Conservation (phyloP, 2,329 filamentous ascomycete species). For the Juglanconis oblonga region DNA sequence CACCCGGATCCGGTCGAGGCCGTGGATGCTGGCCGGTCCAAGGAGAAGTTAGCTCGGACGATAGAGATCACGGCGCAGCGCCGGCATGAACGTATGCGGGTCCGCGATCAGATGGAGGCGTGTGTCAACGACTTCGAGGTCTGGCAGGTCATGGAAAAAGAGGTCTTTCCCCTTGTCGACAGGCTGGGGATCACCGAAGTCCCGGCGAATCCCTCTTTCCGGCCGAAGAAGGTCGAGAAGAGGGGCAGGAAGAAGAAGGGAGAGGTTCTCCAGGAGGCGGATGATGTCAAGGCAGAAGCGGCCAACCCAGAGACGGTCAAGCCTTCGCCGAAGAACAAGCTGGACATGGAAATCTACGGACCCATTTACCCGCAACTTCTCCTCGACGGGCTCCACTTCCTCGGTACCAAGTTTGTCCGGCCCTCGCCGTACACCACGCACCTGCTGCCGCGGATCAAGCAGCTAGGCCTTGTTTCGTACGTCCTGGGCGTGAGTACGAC, state of each 20-base stretch:
- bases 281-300: slow-evolving; percentile 1
- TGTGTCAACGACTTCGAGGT: slow-evolving; percentile 61
- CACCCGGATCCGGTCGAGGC: slow-evolving; percentile 20
- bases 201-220: not conserved
- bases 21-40: slow-evolving; percentile 22
- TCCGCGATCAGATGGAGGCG: slow-evolving; percentile 51
- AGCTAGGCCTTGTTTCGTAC: slow-evolving; percentile 66
- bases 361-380: slow-evolving; percentile 64
- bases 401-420: slow-evolving; percentile 55
- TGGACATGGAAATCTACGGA: slow-evolving; percentile 56
- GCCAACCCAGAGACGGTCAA: not conserved
- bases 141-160: slow-evolving; percentile 63
- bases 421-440: slow-evolving; percentile 58
- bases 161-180: slow-evolving; percentile 62
- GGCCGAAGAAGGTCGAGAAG: slow-evolving; percentile 5
- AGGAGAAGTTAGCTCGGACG: slow-evolving; percentile 24
- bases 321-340: slow-evolving; percentile 23
- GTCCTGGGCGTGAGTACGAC: slow-evolving; percentile 68
- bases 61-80: slow-evolving; percentile 39
- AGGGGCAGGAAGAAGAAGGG: slow-evolving; percentile 13
- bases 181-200: slow-evolving; percentile 50
- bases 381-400: slow-evolving; percentile 51
- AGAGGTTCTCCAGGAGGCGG: slow-evolving; percentile 9
- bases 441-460: slow-evolving; percentile 65
- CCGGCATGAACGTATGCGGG: slow-evolving; percentile 45